phyloP scores from a whole-genome alignment of 2,329 filamentous ascomycete genomes.

The Xylogone sp. region DNA sequence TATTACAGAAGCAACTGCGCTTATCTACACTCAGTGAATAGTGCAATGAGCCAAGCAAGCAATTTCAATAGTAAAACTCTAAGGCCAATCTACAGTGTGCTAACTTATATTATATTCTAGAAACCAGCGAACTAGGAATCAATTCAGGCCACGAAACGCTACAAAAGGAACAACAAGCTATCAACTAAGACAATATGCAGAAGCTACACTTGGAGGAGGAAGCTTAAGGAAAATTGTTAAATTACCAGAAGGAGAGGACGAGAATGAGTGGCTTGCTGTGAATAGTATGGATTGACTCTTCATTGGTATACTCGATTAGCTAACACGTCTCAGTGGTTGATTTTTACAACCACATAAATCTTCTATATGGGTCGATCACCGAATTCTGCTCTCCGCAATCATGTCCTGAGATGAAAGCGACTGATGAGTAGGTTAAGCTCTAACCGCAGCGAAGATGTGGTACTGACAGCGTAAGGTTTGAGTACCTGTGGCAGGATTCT shows the following conservation, averaged over 20 bases:
- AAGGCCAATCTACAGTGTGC: constrained; percentile 6
- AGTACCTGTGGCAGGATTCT: constrained; percentile 97
- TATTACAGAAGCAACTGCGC: too few relatives aligned
- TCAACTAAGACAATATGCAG: constrained; percentile 95
- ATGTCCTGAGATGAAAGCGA: constrained; percentile 99
- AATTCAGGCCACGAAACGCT: constrained; percentile 83
- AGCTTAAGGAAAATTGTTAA: constrained; percentile 95
- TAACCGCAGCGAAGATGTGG: background rate
- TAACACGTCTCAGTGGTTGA: constrained; percentile 74
- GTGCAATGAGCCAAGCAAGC: too few relatives aligned
- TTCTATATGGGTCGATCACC: constrained; percentile 97
- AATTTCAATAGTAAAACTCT: too few relatives aligned
- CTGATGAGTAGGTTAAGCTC: constrained; percentile 72
- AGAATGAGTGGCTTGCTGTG: constrained; percentile 97
- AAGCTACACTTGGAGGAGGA: constrained; percentile 91
- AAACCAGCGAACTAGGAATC: constrained; percentile 82
- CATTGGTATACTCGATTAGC: constrained; percentile 6
- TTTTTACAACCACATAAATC: constrained; percentile 99
- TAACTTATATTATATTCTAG: constrained; percentile 43
- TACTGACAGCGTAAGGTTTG: constrained; percentile 60
- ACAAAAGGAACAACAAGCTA: constrained; percentile 87
- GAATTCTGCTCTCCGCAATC: constrained; percentile 98
- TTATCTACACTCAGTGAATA: too few relatives aligned
- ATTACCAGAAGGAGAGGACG: constrained; percentile 92
- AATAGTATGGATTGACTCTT: constrained; percentile 62